These are phyloP conservation scores for sweet orange (Citrus sinensis) DNA, from an alignment of 345 rosid species.

Conservation along the genomic window DVS_A1.0 CM039169.1:6029501-6030000, in stretches of 20 bases:
- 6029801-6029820: neutral
- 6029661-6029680: neutral
- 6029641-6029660: neutral
- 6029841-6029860: neutral
- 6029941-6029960: slow-evolving; percentile 38
- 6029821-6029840: neutral
- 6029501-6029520: too few species aligned
- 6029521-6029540: neutral
- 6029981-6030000: slow-evolving; percentile 27
- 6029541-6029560: neutral
- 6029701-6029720: neutral
- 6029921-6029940: slow-evolving; percentile 15
- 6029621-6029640: neutral
- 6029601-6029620: neutral
- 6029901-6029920: slow-evolving; percentile 5
- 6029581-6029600: neutral
- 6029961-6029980: slow-evolving; percentile 53
- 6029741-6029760: neutral
- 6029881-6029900: neutral
- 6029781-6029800: neutral
- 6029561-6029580: neutral
- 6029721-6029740: neutral
- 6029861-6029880: neutral
- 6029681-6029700: neutral
- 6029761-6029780: neutral